phyloP scores from a whole-genome alignment of 1,284 basidiomycete species.

The Coniferiporia weirii region DNA sequence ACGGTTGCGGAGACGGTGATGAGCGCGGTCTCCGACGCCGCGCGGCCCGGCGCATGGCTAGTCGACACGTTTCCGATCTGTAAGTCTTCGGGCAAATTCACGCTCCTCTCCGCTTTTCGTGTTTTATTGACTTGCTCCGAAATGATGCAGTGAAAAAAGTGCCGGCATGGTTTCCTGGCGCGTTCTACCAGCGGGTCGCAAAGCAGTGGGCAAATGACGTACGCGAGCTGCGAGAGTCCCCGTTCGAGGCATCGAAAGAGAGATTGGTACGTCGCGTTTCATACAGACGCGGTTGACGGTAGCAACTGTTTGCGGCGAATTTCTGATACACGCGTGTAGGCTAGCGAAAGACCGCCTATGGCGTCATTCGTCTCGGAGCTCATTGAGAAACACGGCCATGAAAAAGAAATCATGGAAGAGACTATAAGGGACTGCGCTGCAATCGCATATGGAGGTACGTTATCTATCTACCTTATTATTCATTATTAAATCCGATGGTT shows the following conservation, averaged over 20 bases:
- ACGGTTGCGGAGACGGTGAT: conserved; percentile 26
- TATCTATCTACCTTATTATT: not conserved
- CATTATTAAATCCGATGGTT: not conserved
- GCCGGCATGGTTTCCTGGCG: conserved; percentile 62
- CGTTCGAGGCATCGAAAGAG: not conserved
- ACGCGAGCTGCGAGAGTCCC: not conserved
- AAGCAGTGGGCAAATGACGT: conserved; percentile 33
- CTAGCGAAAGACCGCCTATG: not conserved
- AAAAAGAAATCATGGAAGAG: conserved; percentile 1
- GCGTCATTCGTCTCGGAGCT: conserved; percentile 4
- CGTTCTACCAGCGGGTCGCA: conserved; percentile 50
- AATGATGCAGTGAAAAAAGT: conserved; percentile 45
- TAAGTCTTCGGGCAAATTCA: conserved; percentile 27
- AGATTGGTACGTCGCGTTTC: not conserved
- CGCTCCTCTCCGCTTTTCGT: no score
- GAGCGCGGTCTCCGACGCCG: conserved; percentile 24
- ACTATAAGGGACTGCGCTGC: conserved; percentile 11
- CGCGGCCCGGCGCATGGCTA: conserved; percentile 52
- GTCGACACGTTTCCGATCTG: conserved; percentile 53
- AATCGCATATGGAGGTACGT: conserved; percentile 15
- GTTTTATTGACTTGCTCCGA: not conserved
- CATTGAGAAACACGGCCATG: conserved; percentile 2
- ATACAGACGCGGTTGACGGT: not conserved
- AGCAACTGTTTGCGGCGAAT: no score
- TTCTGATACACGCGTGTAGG: not conserved